A percentile compares a stretch with the other conserved stretches of the same genome.
These are phyloP conservation scores for Boletellus emodensis DNA, from an alignment of 768 basidiomycete species.

Conservation along the genomic window DNA sequence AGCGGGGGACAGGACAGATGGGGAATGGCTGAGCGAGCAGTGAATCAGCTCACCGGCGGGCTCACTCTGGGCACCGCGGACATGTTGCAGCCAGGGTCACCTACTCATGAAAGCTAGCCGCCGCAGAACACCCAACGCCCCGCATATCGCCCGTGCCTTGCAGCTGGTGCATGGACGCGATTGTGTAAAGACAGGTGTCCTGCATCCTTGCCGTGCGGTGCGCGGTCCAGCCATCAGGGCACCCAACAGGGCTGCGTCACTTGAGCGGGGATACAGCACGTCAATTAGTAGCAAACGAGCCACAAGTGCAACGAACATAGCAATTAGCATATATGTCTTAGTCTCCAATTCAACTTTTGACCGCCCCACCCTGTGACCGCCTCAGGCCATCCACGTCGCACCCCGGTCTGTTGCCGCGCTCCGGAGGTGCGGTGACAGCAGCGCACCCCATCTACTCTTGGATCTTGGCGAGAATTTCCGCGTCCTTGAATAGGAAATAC, in stretches of 20 bases:
- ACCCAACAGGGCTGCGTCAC: background rate
- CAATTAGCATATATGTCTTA: slow-evolving; percentile 16
- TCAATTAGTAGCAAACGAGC: slow-evolving; percentile 19
- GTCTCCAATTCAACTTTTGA: slow-evolving; percentile 8
- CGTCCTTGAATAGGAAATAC: slow-evolving; percentile 91
- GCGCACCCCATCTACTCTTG: slow-evolving; percentile 56
- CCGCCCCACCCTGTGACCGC: background rate
- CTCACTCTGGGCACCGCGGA: background rate
- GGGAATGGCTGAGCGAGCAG: background rate
- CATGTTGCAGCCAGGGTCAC: background rate
- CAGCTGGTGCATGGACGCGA: background rate
- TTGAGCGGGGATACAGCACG: slow-evolving; percentile 29
- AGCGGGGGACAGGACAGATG: background rate
- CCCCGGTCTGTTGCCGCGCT: background rate
- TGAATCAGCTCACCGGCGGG: background rate
- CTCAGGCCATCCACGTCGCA: background rate
- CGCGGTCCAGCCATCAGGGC: background rate
- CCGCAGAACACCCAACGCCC: background rate
- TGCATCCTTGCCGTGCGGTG: background rate
- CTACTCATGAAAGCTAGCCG: background rate
- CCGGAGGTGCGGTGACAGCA: background rate
- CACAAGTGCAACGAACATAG: slow-evolving; percentile 21
- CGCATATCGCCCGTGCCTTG: no score
- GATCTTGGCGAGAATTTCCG: slow-evolving; percentile 95
- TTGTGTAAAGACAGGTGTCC: background rate